These are phyloP conservation scores for Rhododendron mucronatum DNA, from an alignment of 148 eudicot species.

Conservation along the genomic window DNA sequence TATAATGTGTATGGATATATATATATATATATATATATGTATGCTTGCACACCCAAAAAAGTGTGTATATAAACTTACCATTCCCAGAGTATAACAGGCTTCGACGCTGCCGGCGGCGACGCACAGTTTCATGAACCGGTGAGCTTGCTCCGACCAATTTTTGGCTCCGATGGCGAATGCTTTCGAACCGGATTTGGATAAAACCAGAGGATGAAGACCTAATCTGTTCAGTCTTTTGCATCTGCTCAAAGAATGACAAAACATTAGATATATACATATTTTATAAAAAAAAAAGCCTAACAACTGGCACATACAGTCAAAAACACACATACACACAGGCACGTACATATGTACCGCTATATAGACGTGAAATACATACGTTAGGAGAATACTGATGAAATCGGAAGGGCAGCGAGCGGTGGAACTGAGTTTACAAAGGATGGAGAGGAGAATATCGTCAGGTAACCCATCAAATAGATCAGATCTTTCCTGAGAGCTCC, in stretches of 20 bases:
- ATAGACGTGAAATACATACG: constrained; percentile 34
- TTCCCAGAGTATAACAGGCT: constrained; percentile 44
- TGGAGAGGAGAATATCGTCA: constrained; percentile 44
- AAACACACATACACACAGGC: not conserved
- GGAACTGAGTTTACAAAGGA: constrained; percentile 42
- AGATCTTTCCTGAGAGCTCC: not conserved
- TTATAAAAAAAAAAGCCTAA: not conserved
- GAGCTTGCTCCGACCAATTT: constrained; percentile 40
- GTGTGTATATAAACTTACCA: constrained; percentile 14
- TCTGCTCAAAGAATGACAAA: constrained; percentile 17
- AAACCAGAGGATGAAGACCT: constrained; percentile 28
- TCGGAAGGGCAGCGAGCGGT: constrained; percentile 50
- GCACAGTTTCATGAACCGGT: constrained; percentile 34
- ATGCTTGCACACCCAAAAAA: too few relatives aligned
- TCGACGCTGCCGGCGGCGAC: constrained; percentile 36
- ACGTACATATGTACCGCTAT: not conserved
- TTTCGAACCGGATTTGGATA: constrained; percentile 26
- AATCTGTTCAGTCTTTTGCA: constrained; percentile 41
- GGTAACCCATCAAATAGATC: constrained; percentile 48
- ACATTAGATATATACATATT: not conserved
- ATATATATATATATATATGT: too few relatives aligned
- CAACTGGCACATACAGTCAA: not conserved
- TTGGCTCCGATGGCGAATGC: constrained; percentile 26
- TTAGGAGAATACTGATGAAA: constrained; percentile 34
- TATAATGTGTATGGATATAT: not conserved